Evolutionary conservation across 805 yeast genomes (phyloP), one percentile per base, ranked within the genome.

Genomic region (Suhomyces prunicola): DNA sequence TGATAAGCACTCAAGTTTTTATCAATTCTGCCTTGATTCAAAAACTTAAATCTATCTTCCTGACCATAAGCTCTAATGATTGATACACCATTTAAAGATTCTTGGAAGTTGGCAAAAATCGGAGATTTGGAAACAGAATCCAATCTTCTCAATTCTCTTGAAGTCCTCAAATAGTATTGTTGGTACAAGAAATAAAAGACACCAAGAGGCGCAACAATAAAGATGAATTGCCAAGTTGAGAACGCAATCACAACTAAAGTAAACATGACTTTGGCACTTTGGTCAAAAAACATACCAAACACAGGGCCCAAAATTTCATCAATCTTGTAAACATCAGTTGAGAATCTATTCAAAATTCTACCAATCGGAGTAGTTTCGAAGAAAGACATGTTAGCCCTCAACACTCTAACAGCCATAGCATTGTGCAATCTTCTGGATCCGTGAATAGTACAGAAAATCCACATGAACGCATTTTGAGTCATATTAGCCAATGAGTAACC

Each of bases 331-430:
- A 92, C 82, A 76, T 92, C 98, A 67, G 84, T 91, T 3, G 97
- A 89, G 68, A 92, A 92, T 67, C 98, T 79, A 74, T 92, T 92
- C 68, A 91, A 75, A 53, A 92, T 83, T 73, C 98, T 82, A 36
- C 98, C 98, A 58, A 91, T 85, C 52, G 97, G 98, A 0, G 98
- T 92, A 1, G 97, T 90, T 70, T 92, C 98, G 65, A 92, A 92
- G 68, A 93, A 92, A 31, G 90, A 81, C 97, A 92, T 93, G 56
- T 97, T 97, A 0, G 97, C 94, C 58, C 92, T 80, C 54, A 93
- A 70, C 12, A 92, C 94, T 51, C 72, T 62, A 10, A 54, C 70
- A 4, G 92, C 84, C 97, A 92, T 90, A 15, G 72, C 70, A 55
- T 85, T 80, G 68, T 92, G 98, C 55, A 90, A 74, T 52, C 76